Percentiles rank a stretch among this genome's conserved stretches.
phyloP scores from a whole-genome alignment of 129 eudicot species.

The Pseudognaphalium luteoalbum region DNA sequence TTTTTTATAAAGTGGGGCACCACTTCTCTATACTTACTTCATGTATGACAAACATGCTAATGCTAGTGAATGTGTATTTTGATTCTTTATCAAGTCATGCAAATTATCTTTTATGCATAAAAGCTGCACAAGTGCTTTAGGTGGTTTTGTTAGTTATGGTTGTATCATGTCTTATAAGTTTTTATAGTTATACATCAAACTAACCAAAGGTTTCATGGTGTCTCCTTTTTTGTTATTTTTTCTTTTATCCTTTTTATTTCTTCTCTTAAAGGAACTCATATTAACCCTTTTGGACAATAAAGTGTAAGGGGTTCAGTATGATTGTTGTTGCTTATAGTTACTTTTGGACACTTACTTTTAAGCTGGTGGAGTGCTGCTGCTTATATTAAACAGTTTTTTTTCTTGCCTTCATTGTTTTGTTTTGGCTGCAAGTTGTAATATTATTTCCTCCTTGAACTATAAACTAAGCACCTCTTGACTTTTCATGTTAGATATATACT shows the following conservation, averaged over 20 bases:
- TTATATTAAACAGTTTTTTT: no score
- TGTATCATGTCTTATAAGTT: conserved; percentile 6
- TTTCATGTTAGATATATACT: neutral
- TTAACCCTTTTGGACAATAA: neutral
- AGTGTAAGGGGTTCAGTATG: neutral
- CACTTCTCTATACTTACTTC: conserved; percentile 5
- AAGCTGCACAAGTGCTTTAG: conserved; percentile 6
- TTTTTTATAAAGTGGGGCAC: conserved; percentile 27
- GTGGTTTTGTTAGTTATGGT: conserved; percentile 19
- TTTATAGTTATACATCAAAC: neutral
- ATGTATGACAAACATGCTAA: conserved; percentile 16
- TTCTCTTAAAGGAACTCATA: neutral
- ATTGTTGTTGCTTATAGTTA: neutral
- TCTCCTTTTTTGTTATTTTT: neutral
- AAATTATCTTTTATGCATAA: neutral
- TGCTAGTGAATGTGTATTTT: conserved; percentile 16
- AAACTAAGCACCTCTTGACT: neutral
- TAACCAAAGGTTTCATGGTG: neutral
- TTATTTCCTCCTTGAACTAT: neutral
- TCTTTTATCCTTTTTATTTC: neutral
- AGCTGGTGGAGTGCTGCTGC: neutral
- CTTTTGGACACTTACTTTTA: neutral
- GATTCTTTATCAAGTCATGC: conserved; percentile 5
- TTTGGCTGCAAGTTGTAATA: neutral
- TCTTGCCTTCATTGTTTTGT: no score